Conservation (phyloP, 306 rosid genomes). For the Glycine latifolia region DNA sequence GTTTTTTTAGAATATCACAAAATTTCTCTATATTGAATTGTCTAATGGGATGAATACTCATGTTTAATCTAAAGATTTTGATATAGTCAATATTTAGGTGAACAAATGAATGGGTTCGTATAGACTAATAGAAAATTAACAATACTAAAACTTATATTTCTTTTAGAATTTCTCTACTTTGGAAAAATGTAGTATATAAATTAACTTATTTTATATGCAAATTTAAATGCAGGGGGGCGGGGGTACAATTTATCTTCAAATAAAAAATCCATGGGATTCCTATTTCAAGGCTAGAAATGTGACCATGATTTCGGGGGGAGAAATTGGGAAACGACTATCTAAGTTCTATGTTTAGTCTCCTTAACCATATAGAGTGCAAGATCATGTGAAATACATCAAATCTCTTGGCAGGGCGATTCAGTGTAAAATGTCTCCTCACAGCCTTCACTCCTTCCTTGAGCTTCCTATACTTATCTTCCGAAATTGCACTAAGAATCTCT, state of each 20-base stretch:
- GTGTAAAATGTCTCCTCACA: slow-evolving; percentile 68
- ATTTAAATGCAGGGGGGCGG: too few species aligned
- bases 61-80: too few species aligned
- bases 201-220: too few species aligned
- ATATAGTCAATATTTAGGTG: too few species aligned
- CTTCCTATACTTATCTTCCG: slow-evolving; percentile 55
- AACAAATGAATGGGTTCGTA: too few species aligned
- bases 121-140: too few species aligned
- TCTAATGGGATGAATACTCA: too few species aligned
- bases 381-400: slow-evolving; percentile 78
- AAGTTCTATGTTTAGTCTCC: slow-evolving; percentile 64
- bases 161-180: too few species aligned
- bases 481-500: slow-evolving; percentile 57
- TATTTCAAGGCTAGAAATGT: not conserved
- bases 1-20: too few species aligned
- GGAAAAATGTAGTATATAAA: too few species aligned
- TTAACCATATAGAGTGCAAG: slow-evolving; percentile 72
- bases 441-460: slow-evolving; percentile 65
- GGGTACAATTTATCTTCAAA: not conserved
- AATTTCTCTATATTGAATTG: too few species aligned
- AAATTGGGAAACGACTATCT: slow-evolving; percentile 13
- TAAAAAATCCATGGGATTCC: not conserved
- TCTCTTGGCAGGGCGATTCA: slow-evolving; percentile 67
- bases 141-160: too few species aligned
- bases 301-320: not conserved